Evolutionary conservation across 768 basidiomycete species (phyloP).

Genomic region (Naganishia antarctica): DNA sequence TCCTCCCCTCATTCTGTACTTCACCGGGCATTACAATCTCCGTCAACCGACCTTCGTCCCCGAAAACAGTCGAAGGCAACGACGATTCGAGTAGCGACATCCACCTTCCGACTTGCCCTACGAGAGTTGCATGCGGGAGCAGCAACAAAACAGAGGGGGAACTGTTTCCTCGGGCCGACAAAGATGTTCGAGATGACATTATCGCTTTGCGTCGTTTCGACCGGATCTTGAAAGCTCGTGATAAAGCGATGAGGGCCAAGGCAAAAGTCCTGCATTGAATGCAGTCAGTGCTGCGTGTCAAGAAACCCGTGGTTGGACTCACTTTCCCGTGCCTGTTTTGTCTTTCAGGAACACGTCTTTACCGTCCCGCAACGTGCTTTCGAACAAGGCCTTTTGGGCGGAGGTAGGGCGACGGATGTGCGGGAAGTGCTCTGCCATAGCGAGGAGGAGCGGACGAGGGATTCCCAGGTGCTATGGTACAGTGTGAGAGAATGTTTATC

Average conservation of each 20-base stretch:
- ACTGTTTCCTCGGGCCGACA: too few species aligned
- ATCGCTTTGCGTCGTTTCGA: not conserved
- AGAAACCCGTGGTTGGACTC: not conserved
- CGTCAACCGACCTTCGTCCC: not conserved
- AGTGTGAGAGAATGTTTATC: not conserved
- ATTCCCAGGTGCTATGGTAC: not conserved
- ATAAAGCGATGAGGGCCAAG: not conserved
- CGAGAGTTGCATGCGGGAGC: constrained; percentile 3
- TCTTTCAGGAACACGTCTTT: constrained; percentile 22
- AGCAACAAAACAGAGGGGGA: not conserved
- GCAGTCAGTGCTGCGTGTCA: not conserved
- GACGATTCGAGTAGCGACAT: not conserved
- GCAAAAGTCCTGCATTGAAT: not conserved
- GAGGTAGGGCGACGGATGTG: constrained; percentile 1
- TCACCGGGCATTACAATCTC: constrained; percentile 2
- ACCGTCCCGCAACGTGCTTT: not conserved
- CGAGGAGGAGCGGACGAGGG: not conserved
- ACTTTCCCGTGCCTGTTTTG: constrained; percentile 24
- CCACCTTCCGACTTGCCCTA: constrained; percentile 4
- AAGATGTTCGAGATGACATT: not conserved
- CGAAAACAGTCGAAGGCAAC: not conserved
- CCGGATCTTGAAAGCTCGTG: constrained; percentile 6
- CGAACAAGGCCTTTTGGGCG: not conserved
- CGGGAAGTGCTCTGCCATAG: constrained; percentile 1
- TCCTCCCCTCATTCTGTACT: not conserved